These are phyloP conservation scores for Acacia pycnantha DNA, from an alignment of 331 rosid genomes.

Conservation along the genomic window DNA sequence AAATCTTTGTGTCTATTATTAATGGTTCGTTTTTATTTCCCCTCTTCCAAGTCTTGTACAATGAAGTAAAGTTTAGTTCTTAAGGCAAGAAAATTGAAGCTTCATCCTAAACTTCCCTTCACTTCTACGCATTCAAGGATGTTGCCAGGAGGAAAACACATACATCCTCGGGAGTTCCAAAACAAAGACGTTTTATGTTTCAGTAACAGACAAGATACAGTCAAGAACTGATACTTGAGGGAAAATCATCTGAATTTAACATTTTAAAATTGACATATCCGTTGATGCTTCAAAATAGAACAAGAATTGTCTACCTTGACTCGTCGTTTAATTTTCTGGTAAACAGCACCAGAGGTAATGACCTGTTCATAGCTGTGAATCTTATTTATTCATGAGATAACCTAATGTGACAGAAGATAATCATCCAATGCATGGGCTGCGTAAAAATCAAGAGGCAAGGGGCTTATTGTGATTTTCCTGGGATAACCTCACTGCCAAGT, in stretches of 20 bases:
- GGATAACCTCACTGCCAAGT: not conserved
- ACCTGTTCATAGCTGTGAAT: not conserved
- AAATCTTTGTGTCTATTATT: not conserved
- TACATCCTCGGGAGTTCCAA: not conserved
- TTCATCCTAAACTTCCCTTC: not conserved
- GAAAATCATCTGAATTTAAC: not conserved
- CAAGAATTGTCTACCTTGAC: not conserved
- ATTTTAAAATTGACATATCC: not conserved
- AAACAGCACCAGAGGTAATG: not conserved
- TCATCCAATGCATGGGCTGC: not conserved
- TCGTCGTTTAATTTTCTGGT: not conserved
- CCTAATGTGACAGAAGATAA: not conserved
- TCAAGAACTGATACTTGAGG: not conserved
- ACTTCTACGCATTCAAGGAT: not conserved
- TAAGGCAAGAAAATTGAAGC: not conserved
- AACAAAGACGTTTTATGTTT: not conserved
- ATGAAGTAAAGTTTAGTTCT: not conserved
- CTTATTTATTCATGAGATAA: not conserved
- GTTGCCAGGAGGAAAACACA: not conserved
- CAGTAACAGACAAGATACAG: not conserved
- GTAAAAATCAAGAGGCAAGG: not conserved
- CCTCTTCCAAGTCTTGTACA: not conserved
- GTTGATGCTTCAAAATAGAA: not conserved
- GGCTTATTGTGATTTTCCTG: not conserved
- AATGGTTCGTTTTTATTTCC: not conserved